A percentile compares a stretch with the other conserved stretches of the same genome.
Conservation (phyloP, 1,139 yeast species). For the Yamadazyma taylorii region DNA sequence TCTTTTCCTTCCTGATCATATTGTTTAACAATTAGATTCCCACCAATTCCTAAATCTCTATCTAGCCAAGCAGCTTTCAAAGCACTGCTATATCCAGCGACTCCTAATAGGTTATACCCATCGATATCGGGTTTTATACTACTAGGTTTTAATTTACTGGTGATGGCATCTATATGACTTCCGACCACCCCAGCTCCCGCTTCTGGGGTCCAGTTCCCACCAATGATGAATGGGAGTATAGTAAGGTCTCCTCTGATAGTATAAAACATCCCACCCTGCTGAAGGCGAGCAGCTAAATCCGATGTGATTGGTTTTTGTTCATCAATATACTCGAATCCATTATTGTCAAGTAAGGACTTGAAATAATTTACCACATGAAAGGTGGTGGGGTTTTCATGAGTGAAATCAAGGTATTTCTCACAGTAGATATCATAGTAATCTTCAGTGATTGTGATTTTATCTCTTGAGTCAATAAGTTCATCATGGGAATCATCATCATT, state of each 20-base stretch:
- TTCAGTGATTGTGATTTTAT: neutral
- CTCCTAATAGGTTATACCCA: slow-evolving; percentile 64
- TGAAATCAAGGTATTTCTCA: slow-evolving; percentile 55
- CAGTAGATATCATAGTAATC: slow-evolving; percentile 37
- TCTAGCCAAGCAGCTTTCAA: slow-evolving; percentile 59
- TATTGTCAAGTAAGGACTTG: slow-evolving; percentile 37
- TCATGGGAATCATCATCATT: neutral
- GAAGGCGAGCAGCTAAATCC: slow-evolving; percentile 35
- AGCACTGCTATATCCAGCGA: slow-evolving; percentile 67
- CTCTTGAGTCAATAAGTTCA: neutral
- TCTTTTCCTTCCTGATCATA: slow-evolving; percentile 14
- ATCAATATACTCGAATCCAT: slow-evolving; percentile 54
- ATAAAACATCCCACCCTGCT: slow-evolving; percentile 37
- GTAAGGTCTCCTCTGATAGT: slow-evolving; percentile 58
- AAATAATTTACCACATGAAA: slow-evolving; percentile 56
- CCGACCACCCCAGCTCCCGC: slow-evolving; percentile 62
- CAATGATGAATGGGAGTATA: slow-evolving; percentile 57
- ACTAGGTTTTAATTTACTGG: slow-evolving; percentile 58
- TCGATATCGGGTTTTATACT: slow-evolving; percentile 48
- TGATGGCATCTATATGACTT: slow-evolving; percentile 59
- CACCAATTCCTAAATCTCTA: slow-evolving; percentile 69
- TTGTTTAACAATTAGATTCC: slow-evolving; percentile 50
- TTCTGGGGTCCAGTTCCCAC: slow-evolving; percentile 54
- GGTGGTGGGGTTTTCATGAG: slow-evolving; percentile 60
- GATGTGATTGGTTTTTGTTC: slow-evolving; percentile 42